A percentile compares a stretch with the other conserved stretches of the same genome.
Evolutionary conservation across 2,329 filamentous ascomycete genomes (phyloP).

Genomic region (Sarocladiaceae sp.): DNA sequence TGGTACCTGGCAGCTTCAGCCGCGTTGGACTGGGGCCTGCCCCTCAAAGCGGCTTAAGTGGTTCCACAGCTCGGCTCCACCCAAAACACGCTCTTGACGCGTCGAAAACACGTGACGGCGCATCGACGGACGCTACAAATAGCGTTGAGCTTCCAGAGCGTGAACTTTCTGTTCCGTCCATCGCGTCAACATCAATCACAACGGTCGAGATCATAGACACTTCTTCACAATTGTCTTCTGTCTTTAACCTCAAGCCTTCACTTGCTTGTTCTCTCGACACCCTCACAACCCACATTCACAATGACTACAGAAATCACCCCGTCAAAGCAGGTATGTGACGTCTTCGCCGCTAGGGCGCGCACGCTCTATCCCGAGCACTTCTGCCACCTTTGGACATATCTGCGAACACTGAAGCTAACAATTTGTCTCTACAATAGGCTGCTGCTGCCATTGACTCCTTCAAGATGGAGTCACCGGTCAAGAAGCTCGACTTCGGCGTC

Average conservation of each 20-base stretch:
- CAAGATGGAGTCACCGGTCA: slow-evolving; percentile 88
- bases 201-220: slow-evolving; percentile 7
- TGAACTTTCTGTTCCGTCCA: slow-evolving; percentile 15
- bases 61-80: not conserved
- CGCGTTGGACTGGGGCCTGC: not conserved
- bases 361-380: slow-evolving; percentile 1
- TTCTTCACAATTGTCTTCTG: slow-evolving; percentile 4
- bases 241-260: not conserved
- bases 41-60: slow-evolving; percentile 7
- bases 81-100: slow-evolving; percentile 14
- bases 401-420: slow-evolving; percentile 25
- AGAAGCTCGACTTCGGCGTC: slow-evolving; percentile 77
- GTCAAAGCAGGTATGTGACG: slow-evolving; percentile 51
- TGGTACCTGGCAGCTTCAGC: not conserved
- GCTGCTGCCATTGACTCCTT: slow-evolving; percentile 81
- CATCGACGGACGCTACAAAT: slow-evolving; percentile 33
- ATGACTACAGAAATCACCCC: slow-evolving; percentile 72
- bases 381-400: slow-evolving; percentile 11
- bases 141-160: slow-evolving; percentile 23
- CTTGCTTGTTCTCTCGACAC: slow-evolving; percentile 8
- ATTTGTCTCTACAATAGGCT: slow-evolving; percentile 52
- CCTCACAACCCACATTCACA: slow-evolving; percentile 26
- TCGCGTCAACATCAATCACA: slow-evolving; percentile 15
- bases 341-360: slow-evolving; percentile 16
- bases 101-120: slow-evolving; percentile 32